These are phyloP conservation scores for Paramyrothecium sp. DNA, from an alignment of 2,329 filamentous ascomycete species.

Conservation along the genomic window DNA sequence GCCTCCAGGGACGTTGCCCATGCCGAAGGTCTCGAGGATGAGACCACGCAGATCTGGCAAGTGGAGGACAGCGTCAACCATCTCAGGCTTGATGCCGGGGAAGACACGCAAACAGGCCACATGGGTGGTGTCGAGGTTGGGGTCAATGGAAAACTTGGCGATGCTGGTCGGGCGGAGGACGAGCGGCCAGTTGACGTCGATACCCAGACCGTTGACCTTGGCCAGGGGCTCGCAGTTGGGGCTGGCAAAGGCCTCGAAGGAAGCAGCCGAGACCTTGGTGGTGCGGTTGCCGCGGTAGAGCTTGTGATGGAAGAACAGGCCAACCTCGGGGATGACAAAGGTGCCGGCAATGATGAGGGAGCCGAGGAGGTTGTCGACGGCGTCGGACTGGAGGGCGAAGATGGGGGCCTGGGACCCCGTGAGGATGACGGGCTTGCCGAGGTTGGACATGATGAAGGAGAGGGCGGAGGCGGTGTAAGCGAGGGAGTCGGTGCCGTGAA, in stretches of 20 bases:
- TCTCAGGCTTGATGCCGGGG: constrained; percentile 88
- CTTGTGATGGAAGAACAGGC: constrained; percentile 89
- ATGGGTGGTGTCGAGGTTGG: constrained; percentile 78
- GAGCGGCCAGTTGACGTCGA: constrained; percentile 77
- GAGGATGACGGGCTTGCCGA: constrained; percentile 87
- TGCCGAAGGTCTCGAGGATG: constrained; percentile 88
- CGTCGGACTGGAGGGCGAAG: constrained; percentile 86
- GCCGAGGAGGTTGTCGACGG: constrained; percentile 84
- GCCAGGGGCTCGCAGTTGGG: constrained; percentile 85
- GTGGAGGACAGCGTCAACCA: constrained; percentile 81
- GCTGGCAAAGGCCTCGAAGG: constrained; percentile 83
- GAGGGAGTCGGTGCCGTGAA: constrained; percentile 88
- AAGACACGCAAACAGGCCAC: constrained; percentile 89
- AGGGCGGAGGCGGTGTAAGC: constrained; percentile 87
- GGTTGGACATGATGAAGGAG: constrained; percentile 88
- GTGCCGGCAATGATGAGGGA: constrained; percentile 88
- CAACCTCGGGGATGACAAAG: constrained; percentile 90
- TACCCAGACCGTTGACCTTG: constrained; percentile 75
- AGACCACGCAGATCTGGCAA: constrained; percentile 77
- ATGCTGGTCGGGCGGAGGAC: constrained; percentile 73
- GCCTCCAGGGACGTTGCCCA: constrained; percentile 85
- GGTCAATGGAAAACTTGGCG: constrained; percentile 71
- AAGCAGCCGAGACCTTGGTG: constrained; percentile 83
- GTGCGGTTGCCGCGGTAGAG: constrained; percentile 86
- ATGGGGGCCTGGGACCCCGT: constrained; percentile 84